Conservation (phyloP, 805 yeast species). For the Kodamaea lidongshanica region DNA sequence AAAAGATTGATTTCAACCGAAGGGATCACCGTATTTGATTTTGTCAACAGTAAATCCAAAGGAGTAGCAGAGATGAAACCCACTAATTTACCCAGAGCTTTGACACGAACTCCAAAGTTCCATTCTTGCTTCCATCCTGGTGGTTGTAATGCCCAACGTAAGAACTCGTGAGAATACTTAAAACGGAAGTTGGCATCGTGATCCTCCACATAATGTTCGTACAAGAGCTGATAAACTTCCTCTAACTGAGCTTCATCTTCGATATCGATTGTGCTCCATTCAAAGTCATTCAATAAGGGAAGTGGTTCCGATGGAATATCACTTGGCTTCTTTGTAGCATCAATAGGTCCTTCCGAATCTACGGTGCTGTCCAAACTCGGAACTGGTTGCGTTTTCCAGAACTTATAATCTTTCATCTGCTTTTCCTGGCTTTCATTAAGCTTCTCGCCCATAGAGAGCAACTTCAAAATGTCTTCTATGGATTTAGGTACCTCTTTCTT, state of each 20-base stretch:
- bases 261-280: slow-evolving; percentile 78
- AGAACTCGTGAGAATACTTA: slow-evolving; percentile 75
- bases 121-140: slow-evolving; percentile 90
- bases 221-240: slow-evolving; percentile 73
- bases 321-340: slow-evolving; percentile 54
- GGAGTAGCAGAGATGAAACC: slow-evolving; percentile 95
- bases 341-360: slow-evolving; percentile 76
- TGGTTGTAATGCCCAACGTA: slow-evolving; percentile 88
- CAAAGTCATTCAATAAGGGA: slow-evolving; percentile 71
- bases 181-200: slow-evolving; percentile 87
- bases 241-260: slow-evolving; percentile 49
- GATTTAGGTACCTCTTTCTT: slow-evolving; percentile 20
- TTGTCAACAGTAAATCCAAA: slow-evolving; percentile 55
- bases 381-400: slow-evolving; percentile 98
- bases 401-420: slow-evolving; percentile 79
- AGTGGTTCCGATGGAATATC: slow-evolving; percentile 69
- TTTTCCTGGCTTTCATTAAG: slow-evolving; percentile 49
- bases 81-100: slow-evolving; percentile 66
- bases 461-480: slow-evolving; percentile 56
- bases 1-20: slow-evolving; percentile 89
- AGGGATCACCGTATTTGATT: slow-evolving; percentile 38
- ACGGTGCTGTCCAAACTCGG: slow-evolving; percentile 64
- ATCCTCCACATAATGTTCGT: slow-evolving; percentile 93
- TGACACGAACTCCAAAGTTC: slow-evolving; percentile 91
- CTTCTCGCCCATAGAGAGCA: slow-evolving; percentile 47